Conservation (phyloP, 2,329 filamentous ascomycete genomes). For the Alternaria burnsii region DNA sequence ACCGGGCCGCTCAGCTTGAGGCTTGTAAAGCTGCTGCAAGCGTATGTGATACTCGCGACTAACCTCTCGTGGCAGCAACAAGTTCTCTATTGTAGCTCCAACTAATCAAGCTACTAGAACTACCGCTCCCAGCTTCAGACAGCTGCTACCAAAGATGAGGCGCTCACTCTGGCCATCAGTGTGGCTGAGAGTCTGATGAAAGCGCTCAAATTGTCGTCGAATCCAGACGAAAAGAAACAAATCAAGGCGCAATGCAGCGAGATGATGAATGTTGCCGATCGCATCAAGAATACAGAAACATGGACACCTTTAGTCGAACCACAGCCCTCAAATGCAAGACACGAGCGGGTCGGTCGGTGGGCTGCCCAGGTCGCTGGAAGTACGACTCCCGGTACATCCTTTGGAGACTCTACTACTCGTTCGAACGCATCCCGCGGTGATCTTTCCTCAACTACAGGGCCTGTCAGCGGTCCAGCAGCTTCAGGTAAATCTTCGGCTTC, state of each 20-base stretch:
- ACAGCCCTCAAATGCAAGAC: slow-evolving; percentile 15
- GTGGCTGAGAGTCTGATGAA: slow-evolving; percentile 85
- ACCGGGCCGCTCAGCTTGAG: slow-evolving; percentile 34
- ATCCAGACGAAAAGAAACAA: slow-evolving; percentile 69
- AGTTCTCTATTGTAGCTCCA: neutral
- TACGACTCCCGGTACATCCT: neutral
- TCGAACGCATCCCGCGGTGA: slow-evolving; percentile 16
- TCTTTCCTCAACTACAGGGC: slow-evolving; percentile 17
- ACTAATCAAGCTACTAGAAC: slow-evolving; percentile 34
- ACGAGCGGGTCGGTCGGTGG: slow-evolving; percentile 33
- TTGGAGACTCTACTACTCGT: slow-evolving; percentile 12
- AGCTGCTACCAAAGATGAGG: slow-evolving; percentile 66
- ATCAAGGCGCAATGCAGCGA: slow-evolving; percentile 74
- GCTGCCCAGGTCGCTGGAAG: slow-evolving; percentile 30
- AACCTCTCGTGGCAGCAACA: slow-evolving; percentile 2
- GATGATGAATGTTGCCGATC: slow-evolving; percentile 76
- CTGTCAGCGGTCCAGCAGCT: slow-evolving; percentile 5
- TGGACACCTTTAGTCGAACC: slow-evolving; percentile 34
- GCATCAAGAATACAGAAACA: slow-evolving; percentile 66
- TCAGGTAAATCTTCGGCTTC: slow-evolving; percentile 31
- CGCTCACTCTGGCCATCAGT: slow-evolving; percentile 76
- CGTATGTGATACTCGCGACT: slow-evolving; percentile 41
- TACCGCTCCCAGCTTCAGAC: slow-evolving; percentile 57
- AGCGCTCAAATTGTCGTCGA: slow-evolving; percentile 70
- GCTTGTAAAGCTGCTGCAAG: slow-evolving; percentile 44